phyloP scores from a whole-genome alignment of 1,284 basidiomycete genomes.

The Naganishia sp. region DNA sequence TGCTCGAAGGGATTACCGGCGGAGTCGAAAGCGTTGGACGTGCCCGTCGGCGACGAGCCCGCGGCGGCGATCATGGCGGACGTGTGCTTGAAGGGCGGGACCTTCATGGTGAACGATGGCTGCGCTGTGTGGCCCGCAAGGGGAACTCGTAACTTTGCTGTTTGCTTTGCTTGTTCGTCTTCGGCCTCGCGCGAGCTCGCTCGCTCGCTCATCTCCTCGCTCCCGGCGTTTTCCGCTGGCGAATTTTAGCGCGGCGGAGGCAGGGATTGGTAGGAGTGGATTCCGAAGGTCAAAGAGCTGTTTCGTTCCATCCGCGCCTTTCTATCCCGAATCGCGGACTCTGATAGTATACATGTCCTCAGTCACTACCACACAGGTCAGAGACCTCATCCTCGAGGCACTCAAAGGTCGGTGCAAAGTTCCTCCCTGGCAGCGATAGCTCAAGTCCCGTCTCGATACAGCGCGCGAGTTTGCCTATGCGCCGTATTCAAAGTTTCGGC shows the following conservation, averaged over 20 bases:
- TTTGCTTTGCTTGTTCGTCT: background rate
- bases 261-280: background rate
- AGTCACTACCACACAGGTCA: background rate
- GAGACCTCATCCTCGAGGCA: constrained; percentile 7
- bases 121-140: background rate
- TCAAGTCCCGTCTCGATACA: constrained; percentile 39
- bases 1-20: constrained; percentile 49
- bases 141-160: background rate
- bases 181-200: background rate
- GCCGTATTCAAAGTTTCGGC: constrained; percentile 79
- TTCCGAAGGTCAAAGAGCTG: too few species aligned
- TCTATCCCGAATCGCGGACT: too few species aligned
- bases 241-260: background rate
- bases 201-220: background rate
- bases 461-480: constrained; percentile 65
- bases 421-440: background rate
- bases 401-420: background rate
- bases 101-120: constrained; percentile 26
- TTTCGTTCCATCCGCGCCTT: too few species aligned
- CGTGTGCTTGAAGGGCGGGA: constrained; percentile 30
- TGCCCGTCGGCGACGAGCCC: background rate
- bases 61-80: background rate
- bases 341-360: background rate
- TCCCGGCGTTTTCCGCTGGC: background rate
- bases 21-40: constrained; percentile 14